Evolutionary conservation across 805 yeast species (phyloP), one percentile per base, ranked within the genome.

Genomic region (Barnettozyma californica): DNA sequence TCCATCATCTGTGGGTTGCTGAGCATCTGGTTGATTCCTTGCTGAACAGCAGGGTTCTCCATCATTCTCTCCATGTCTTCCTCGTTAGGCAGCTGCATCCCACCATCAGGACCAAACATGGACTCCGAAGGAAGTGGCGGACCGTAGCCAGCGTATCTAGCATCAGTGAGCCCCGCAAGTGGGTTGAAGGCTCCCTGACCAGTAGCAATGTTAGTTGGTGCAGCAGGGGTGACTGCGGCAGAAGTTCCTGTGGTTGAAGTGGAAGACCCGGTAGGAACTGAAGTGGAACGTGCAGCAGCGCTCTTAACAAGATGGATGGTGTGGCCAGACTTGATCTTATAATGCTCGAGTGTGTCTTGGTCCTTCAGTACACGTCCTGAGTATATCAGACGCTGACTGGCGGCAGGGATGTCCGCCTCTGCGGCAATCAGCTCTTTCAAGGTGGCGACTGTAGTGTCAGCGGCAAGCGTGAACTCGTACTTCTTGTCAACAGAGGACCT

Each of bases 41-140:
- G 90, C 63, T 84, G 91, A 58, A 87, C 78, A 68, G 79, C 73
- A 37, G 98, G 99, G 56, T 80, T 78, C 18, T 81, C 83, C 83
- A 94, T 74, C 86, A 88, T 80, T 47, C 75, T 72, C 33, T 80
- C 71, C 67, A 92, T 63, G 53, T 87, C 90, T 44, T 84, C 91
- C 43, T 87, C 85, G 57, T 80, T 82, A 11, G 95, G 64, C 58
- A 83, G 69, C 39, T 58, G 54, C 87, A 85, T 79, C 16, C 97
- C 98, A 37, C 95, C 96, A 65, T 91, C 97, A 25, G 96, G 91
- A 1, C 97, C 97, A 70, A 92, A 90, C 85, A 88, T 78, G 41
- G 83, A 79, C 1, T 89, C 88, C 3, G 87, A 76, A 5, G 99
- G 98, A 67, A 94, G 73, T 59, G 89, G 91, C 8, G 90, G 78